Percentiles rank a stretch among this genome's conserved stretches.
These are phyloP conservation scores for Euphrasia arctica DNA, from an alignment of 305 asterid species.

Conservation along the genomic window DNA sequence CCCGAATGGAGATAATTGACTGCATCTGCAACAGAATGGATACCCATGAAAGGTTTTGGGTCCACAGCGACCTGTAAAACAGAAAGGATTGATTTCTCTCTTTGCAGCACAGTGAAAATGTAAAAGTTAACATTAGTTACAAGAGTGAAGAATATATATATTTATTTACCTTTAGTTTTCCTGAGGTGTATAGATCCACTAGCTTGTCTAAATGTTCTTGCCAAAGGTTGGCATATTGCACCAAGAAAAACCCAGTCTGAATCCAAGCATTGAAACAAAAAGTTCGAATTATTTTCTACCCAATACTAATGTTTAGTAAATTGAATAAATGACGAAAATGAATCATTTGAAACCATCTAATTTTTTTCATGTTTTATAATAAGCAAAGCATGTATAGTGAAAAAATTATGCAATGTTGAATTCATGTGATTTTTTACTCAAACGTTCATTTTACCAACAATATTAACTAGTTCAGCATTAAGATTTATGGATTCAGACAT, in stretches of 20 bases:
- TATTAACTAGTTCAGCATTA: too few relatives aligned
- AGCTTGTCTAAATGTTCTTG: slow-evolving; percentile 85
- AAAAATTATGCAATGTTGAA: too few relatives aligned
- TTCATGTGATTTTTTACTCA: too few relatives aligned
- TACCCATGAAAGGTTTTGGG: slow-evolving; percentile 70
- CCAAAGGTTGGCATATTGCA: slow-evolving; percentile 81
- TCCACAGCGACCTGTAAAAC: slow-evolving; percentile 58
- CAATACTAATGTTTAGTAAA: too few relatives aligned
- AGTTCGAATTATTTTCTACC: too few relatives aligned
- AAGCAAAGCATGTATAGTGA: too few relatives aligned
- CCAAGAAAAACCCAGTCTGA: slow-evolving; percentile 90
- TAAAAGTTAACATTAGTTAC: background rate
- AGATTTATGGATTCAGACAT: too few relatives aligned
- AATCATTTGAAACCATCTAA: too few relatives aligned
- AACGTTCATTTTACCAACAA: too few relatives aligned
- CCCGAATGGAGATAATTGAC: slow-evolving; percentile 95
- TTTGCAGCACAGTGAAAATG: slow-evolving; percentile 8
- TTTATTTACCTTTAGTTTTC: slow-evolving; percentile 74
- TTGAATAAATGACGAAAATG: too few relatives aligned
- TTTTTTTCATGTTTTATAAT: too few relatives aligned
- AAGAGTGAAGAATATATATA: background rate
- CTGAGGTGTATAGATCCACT: slow-evolving; percentile 52
- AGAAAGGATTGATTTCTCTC: background rate
- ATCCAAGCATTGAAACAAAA: background rate
- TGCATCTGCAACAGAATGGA: slow-evolving; percentile 85